Base-by-base conservation (phyloP, 257 asterid species). In the Osmanthus fragrans region DNA sequence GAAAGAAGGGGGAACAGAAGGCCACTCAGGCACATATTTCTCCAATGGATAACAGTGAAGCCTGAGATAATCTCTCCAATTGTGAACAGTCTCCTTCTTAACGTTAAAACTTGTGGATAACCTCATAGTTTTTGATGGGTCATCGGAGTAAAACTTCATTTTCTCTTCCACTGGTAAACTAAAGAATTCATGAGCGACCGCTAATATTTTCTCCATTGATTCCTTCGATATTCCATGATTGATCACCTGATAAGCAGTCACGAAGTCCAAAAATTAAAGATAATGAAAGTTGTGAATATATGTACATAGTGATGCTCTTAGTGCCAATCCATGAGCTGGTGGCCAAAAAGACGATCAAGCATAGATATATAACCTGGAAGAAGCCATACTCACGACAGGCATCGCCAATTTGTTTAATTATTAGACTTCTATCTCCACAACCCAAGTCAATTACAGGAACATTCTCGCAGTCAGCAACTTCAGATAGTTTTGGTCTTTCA, bases 11-110 rank as follows among this genome's bases (percentile, higher is more conserved):
- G 85, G 85, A 40, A 13, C 12, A 18, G 73, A 51, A 30, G 85
- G 85, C 85, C 85, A 82, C 40, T 82, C 85, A 1, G 81, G 79
- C 72, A 63, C 79, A 39, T 82, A 82, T 65, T 77, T 82, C 23
- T 82, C 85, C 79, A 82, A 69, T 10, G 85, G 85, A 70, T 82
- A 37, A 58, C 85, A 82, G 27, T 82, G 85, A 70, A 82, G 82
- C 75, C 85, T 77, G 32, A 82, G 76, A 73, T 82, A 82, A 42
- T 42, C 51, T 42, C 51, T 42, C 51, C 51, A 42, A 12, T 42
- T 42, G 51, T 42, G 51, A 42, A 77, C 79, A 4, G 79, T 66
- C 76, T 82, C 85, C 56, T 73, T 77, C 66, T 30, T 69, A 42
- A 82, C 73, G 30, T 77, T 82, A 56, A 73, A 82, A 58, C 85